Conservation (phyloP, 306 rosid genomes). For the Gastrolobium villosum region DNA sequence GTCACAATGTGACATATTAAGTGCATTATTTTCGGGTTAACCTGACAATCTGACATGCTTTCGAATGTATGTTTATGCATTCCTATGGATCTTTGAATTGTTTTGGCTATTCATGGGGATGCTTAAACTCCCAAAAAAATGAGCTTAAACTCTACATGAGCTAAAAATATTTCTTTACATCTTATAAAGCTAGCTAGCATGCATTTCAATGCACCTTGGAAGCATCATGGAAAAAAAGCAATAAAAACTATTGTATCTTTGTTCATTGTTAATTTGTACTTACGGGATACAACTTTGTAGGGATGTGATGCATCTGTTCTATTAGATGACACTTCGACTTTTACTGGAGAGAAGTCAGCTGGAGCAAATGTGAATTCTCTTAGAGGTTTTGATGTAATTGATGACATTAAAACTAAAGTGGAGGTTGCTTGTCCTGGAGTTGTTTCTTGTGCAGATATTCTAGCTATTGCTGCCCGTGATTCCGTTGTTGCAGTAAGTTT, state of each 20-base stretch:
- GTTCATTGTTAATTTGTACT: not conserved
- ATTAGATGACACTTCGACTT: conserved; percentile 61
- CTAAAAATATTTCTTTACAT: not conserved
- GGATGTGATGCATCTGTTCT: conserved; percentile 75
- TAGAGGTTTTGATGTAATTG: conserved; percentile 71
- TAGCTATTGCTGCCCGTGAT: conserved; percentile 69
- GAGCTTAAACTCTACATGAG: not conserved
- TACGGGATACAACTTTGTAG: conserved; percentile 37
- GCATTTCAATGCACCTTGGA: not conserved
- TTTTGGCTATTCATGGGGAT: no score
- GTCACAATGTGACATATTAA: no score
- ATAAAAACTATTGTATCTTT: not conserved
- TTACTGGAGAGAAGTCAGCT: conserved; percentile 70
- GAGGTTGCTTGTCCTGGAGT: conserved; percentile 64
- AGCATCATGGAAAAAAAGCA: not conserved
- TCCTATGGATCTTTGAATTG: not conserved
- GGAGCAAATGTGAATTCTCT: conserved; percentile 59
- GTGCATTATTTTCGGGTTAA: not conserved
- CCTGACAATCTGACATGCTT: not conserved
- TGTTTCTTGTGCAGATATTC: conserved; percentile 75
- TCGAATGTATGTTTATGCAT: no score
- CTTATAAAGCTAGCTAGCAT: not conserved
- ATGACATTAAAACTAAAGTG: conserved; percentile 57
- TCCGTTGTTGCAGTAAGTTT: conserved; percentile 62
- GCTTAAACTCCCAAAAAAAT: no score